phyloP scores from a whole-genome alignment of 257 asterid species.

The Scutellaria barbata region DNA sequence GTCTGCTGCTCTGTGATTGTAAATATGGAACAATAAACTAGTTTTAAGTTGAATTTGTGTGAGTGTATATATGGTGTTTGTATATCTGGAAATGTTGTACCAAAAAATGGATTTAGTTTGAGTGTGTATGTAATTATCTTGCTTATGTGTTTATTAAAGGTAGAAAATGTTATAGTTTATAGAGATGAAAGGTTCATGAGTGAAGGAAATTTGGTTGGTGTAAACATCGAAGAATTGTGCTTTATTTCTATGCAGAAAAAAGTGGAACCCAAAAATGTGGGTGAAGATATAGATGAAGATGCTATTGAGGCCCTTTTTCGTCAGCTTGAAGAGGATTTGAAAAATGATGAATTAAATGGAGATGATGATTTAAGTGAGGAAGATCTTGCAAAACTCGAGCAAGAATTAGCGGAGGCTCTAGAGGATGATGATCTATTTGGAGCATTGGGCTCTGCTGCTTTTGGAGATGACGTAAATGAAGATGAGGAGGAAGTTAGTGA shows the following conservation, averaged over 20 bases:
- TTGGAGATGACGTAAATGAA: constrained; percentile 39
- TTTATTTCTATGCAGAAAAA: constrained; percentile 48
- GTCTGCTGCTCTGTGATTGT: constrained; percentile 15
- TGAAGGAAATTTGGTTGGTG: constrained; percentile 11
- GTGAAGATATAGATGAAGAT: constrained; percentile 73
- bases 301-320: constrained; percentile 91
- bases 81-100: not conserved
- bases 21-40: too few species aligned
- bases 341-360: constrained; percentile 62
- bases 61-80: not conserved
- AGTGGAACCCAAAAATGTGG: constrained; percentile 34
- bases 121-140: not conserved
- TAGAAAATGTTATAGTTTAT: constrained; percentile 2
- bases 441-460: constrained; percentile 47
- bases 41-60: too few species aligned
- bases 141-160: not conserved
- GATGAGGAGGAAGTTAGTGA: constrained; percentile 47
- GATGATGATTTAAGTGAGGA: constrained; percentile 79
- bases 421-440: constrained; percentile 76
- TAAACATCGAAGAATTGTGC: constrained; percentile 22
- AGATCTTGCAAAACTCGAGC: constrained; percentile 77
- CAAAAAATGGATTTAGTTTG: not conserved
- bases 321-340: constrained; percentile 87
- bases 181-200: not conserved
- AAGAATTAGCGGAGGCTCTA: constrained; percentile 83